Base-by-base conservation (phyloP, 2,329 filamentous ascomycete genomes). In the Penicillium sp. region DNA sequence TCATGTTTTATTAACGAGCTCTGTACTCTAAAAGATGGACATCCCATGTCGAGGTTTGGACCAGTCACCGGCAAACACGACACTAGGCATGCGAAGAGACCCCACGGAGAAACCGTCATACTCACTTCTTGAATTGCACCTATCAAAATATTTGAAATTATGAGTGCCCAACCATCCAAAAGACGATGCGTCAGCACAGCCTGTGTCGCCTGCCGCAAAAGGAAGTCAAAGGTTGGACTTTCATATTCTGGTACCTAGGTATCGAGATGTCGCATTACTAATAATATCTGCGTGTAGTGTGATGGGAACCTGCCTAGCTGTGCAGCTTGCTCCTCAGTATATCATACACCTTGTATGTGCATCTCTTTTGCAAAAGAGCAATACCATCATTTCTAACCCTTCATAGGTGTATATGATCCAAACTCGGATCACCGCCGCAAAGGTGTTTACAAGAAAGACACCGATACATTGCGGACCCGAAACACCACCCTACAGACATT, bases 341-440 rank as follows among this genome's bases (percentile, higher is more conserved):
- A 99, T 72, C 74, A 78, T 61, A 78, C 76, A 10, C 68, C 74
- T 48, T 78, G 76, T 78, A 70, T 43, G 66, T 62, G 13, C 12
- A 42, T 29, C n/a, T 33, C 8, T 23, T 38, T 7, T 21, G 13
- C 10, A 21, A 21, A 43, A 27, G 15, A 36, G 2, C 12, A 45
- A 33, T 23, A 25, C 1, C 15, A 19, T 3, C 39, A 31, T 31
- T 29, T 35, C 57, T 71, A 57, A 68, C 60, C 29, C 53, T 25
- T 60, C 25, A 86, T 90, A 77, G 97, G 94, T 74, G 83, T 97
- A 64, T 97, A 97, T 80, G 93, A 97, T 71, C 93, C 93, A 4
- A 96, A 93, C 71, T 96, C 93, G 58, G 94, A 99, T 74, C 93
- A 97, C 74, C 89, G 94, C 49, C 88, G 94, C 50, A 97, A 97